Evolutionary conservation across 1,284 basidiomycete species (phyloP).

Genomic region (Melampsora larici-populina): DNA sequence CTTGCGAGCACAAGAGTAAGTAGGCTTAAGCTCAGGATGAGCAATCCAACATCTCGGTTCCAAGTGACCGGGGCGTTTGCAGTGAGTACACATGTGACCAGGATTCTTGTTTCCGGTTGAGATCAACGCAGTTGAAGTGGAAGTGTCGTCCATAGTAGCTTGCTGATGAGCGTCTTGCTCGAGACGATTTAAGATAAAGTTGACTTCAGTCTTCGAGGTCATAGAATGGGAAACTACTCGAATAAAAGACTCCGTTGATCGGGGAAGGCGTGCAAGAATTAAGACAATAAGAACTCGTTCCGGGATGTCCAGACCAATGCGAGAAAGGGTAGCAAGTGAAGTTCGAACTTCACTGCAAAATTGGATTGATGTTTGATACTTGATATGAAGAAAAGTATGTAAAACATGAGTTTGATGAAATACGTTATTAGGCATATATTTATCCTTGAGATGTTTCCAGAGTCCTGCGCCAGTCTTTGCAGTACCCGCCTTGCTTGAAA

Average conservation of each 20-base stretch:
- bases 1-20: too few species aligned
- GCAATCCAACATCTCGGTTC: too few species aligned
- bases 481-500: not conserved
- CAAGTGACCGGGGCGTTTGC: too few species aligned
- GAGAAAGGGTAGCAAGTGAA: not conserved
- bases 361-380: not conserved
- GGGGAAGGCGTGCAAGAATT: not conserved
- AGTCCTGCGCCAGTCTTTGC: not conserved
- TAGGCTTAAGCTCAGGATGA: too few species aligned
- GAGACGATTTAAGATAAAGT: not conserved
- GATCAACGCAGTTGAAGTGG: too few species aligned
- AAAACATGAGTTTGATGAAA: not conserved
- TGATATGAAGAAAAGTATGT: not conserved
- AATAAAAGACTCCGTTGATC: not conserved
- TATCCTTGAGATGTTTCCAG: not conserved
- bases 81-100: too few species aligned
- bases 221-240: not conserved
- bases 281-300: too few species aligned
- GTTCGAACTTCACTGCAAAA: not conserved
- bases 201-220: not conserved
- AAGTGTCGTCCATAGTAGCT: not conserved
- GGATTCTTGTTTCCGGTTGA: too few species aligned
- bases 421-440: slow-evolving; percentile 2
- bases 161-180: too few species aligned
- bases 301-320: not conserved